Evolutionary conservation across 495 filamentous ascomycete species (phyloP).

Genomic region (Podospora appendiculata): DNA sequence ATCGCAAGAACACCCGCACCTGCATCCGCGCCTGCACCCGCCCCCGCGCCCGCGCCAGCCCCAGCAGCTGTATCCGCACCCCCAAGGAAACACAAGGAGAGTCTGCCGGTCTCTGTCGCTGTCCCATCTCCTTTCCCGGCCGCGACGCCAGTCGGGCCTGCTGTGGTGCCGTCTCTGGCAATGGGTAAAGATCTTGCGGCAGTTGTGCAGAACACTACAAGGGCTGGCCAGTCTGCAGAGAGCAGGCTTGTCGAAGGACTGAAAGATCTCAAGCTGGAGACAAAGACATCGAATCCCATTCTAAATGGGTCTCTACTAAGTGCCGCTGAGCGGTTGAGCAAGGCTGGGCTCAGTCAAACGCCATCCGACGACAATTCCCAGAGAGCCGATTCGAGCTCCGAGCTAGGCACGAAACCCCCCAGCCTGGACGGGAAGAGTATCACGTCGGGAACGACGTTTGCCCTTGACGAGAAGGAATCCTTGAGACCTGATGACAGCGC

Average conservation of each 20-base stretch:
- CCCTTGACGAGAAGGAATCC: slow-evolving; percentile 90
- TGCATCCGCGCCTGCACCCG: neutral
- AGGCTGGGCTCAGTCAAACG: slow-evolving; percentile 30
- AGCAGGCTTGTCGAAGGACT: slow-evolving; percentile 29
- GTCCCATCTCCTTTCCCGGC: neutral
- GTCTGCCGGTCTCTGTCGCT: neutral
- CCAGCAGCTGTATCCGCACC: neutral
- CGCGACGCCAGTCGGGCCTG: neutral
- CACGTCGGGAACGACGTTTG: slow-evolving; percentile 83
- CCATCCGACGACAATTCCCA: slow-evolving; percentile 41
- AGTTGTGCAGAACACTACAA: slow-evolving; percentile 1
- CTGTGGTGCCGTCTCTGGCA: neutral
- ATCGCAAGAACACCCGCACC: slow-evolving; percentile 14
- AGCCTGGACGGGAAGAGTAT: slow-evolving; percentile 89
- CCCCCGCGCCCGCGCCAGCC: neutral
- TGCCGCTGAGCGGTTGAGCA: slow-evolving; percentile 22
- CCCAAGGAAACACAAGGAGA: slow-evolving; percentile 5
- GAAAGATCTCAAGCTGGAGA: slow-evolving; percentile 27
- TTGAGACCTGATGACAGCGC: slow-evolving; percentile 90
- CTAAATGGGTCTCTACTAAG: slow-evolving; percentile 40
- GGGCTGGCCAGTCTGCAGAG: neutral
- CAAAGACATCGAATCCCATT: slow-evolving; percentile 37
- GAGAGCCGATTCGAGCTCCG: slow-evolving; percentile 56
- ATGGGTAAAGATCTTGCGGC: slow-evolving; percentile 11
- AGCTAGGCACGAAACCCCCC: slow-evolving; percentile 74